Conservation (phyloP, 2,329 filamentous ascomycete species). For the Ustulina deusta region DNA sequence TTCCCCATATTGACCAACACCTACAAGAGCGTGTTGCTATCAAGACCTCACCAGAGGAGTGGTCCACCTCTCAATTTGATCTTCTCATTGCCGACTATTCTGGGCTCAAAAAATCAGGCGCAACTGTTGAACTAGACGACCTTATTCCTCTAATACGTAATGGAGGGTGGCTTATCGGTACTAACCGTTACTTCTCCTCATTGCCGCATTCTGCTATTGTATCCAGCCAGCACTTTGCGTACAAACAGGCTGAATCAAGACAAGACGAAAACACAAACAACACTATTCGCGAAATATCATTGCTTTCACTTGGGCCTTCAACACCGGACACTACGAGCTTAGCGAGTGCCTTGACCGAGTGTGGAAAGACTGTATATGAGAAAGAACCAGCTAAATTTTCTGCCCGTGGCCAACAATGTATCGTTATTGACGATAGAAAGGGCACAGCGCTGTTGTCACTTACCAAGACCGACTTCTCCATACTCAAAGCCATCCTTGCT, state of each 20-base stretch:
- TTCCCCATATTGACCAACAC: conserved; percentile 14
- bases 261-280: neutral
- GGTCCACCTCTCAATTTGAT: conserved; percentile 29
- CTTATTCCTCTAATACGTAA: conserved; percentile 25
- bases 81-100: conserved; percentile 32
- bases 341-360: conserved; percentile 18
- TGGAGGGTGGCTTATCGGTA: conserved; percentile 41
- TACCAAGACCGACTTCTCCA: conserved; percentile 31
- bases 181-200: conserved; percentile 23
- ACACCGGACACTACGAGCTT: conserved; percentile 14
- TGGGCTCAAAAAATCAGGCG: conserved; percentile 5
- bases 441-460: conserved; percentile 37
- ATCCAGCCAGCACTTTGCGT: conserved; percentile 33
- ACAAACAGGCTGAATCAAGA: conserved; percentile 11
- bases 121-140: neutral
- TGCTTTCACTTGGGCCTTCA: conserved; percentile 23
- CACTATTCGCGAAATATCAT: conserved; percentile 11
- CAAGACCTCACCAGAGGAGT: conserved; percentile 25
- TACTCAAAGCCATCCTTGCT: conserved; percentile 37
- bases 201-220: conserved; percentile 21
- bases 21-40: conserved; percentile 25
- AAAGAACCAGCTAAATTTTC: conserved; percentile 28
- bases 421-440: conserved; percentile 42
- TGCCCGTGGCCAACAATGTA: conserved; percentile 19
- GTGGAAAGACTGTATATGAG: conserved; percentile 22